A percentile compares a stretch with the other conserved stretches of the same genome.
phyloP scores from a whole-genome alignment of 768 basidiomycete genomes.

The Suillus tomentosus region DNA sequence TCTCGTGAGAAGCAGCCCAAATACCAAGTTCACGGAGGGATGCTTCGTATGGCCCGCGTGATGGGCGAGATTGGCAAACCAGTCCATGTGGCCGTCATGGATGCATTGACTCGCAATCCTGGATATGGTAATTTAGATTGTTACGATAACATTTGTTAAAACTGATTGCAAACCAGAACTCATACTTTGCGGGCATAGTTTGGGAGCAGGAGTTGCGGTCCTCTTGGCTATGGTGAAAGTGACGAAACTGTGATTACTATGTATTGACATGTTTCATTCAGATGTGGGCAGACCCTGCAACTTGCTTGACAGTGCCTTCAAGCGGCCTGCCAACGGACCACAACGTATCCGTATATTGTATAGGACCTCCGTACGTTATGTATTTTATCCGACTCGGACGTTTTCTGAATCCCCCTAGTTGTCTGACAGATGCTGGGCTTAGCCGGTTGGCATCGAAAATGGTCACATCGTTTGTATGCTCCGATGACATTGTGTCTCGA shows the following conservation, averaged over 20 bases:
- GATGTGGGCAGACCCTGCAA: constrained; percentile 87
- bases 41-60: constrained; percentile 73
- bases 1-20: constrained; percentile 25
- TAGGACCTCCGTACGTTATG: constrained; percentile 71
- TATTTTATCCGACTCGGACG: not conserved
- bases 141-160: not conserved
- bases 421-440: constrained; percentile 62
- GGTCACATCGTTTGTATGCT: constrained; percentile 79
- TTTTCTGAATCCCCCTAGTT: constrained; percentile 38
- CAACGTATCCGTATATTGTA: constrained; percentile 72
- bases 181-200: constrained; percentile 79
- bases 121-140: constrained; percentile 55
- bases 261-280: constrained; percentile 28
- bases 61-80: constrained; percentile 81
- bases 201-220: constrained; percentile 81
- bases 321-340: constrained; percentile 72
- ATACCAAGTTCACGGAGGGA: constrained; percentile 79
- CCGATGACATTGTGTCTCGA: constrained; percentile 79
- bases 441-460: constrained; percentile 60
- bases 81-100: constrained; percentile 71
- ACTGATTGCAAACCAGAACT: constrained; percentile 47
- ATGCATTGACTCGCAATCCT: constrained; percentile 67
- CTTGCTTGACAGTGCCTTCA: constrained; percentile 65
- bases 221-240: constrained; percentile 67
- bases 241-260: not conserved